Conservation (phyloP, 371 early-diverging fungal species). For the Smittium culicis region DNA sequence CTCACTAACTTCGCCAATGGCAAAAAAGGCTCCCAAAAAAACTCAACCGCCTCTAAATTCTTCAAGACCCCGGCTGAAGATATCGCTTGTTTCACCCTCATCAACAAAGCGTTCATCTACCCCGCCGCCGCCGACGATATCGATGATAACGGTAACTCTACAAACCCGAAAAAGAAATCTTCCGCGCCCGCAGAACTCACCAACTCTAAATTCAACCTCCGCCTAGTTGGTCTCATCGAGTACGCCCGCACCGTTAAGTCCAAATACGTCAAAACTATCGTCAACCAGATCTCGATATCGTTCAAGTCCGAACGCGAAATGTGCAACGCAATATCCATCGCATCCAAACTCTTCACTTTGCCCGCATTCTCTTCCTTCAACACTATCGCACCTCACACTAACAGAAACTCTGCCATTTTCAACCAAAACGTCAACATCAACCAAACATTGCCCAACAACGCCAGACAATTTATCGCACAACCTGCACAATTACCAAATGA, state of each 20-base stretch:
- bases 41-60: no score
- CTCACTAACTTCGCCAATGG: not conserved
- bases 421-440: not conserved
- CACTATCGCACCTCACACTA: no score
- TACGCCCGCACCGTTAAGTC: not conserved
- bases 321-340: not conserved
- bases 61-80: not conserved
- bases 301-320: constrained; percentile 2
- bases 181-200: not conserved
- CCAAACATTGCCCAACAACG: not conserved
- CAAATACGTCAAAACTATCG: not conserved
- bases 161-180: not conserved
- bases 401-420: not conserved
- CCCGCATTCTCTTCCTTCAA: not conserved
- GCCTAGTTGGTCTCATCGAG: not conserved
- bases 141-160: not conserved
- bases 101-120: not conserved
- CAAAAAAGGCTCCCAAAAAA: not conserved
- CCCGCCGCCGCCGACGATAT: not conserved
- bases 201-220: not conserved
- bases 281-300: not conserved
- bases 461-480: not conserved
- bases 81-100: not conserved
- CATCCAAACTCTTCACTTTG: not conserved
- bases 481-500: no score